Percentiles rank a stretch among this genome's conserved stretches.
These are phyloP conservation scores for Phyllosticta citribraziliensis DNA, from an alignment of 2,329 filamentous ascomycete species.

Conservation along the genomic window DNA sequence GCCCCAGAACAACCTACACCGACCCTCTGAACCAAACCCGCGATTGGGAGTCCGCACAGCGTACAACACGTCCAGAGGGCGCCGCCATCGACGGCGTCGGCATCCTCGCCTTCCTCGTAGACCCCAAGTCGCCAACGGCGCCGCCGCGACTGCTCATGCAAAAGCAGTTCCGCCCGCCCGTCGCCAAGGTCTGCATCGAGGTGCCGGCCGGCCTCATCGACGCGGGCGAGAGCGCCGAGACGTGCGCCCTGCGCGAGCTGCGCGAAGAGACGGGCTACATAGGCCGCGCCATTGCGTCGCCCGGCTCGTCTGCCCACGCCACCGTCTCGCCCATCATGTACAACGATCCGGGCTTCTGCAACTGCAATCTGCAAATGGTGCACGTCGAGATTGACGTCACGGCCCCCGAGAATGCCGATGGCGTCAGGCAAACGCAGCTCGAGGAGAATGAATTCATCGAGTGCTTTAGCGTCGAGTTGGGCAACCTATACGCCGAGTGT, in stretches of 20 bases:
- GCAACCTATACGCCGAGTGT: slow-evolving; percentile 55
- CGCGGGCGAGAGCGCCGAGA: slow-evolving; percentile 46
- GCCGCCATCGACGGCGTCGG: slow-evolving; percentile 62
- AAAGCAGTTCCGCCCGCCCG: slow-evolving; percentile 50
- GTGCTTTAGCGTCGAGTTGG: slow-evolving; percentile 59
- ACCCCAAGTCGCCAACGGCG: slow-evolving; percentile 19
- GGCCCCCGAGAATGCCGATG: slow-evolving; percentile 57
- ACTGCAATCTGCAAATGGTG: slow-evolving; percentile 48
- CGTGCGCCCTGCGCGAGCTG: slow-evolving; percentile 50
- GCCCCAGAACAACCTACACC: slow-evolving; percentile 41
- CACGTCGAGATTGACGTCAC: slow-evolving; percentile 64
- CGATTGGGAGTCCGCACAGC: slow-evolving; percentile 64
- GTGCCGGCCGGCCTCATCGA: slow-evolving; percentile 55
- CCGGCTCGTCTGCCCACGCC: neutral
- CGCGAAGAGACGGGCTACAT: slow-evolving; percentile 57
- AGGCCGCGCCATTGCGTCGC: slow-evolving; percentile 24
- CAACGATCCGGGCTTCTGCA: slow-evolving; percentile 33
- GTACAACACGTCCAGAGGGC: slow-evolving; percentile 53
- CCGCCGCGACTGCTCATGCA: slow-evolving; percentile 29
- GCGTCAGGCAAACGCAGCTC: slow-evolving; percentile 47
- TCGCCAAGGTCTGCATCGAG: slow-evolving; percentile 52
- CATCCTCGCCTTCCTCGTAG: slow-evolving; percentile 56
- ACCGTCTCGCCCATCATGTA: neutral
- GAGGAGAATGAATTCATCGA: slow-evolving; percentile 80
- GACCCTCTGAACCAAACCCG: slow-evolving; percentile 51